Evolutionary conservation across 2,329 filamentous ascomycete species (phyloP), one percentile per base, ranked within the genome.

Genomic region (Colletotrichum tamarilloi): DNA sequence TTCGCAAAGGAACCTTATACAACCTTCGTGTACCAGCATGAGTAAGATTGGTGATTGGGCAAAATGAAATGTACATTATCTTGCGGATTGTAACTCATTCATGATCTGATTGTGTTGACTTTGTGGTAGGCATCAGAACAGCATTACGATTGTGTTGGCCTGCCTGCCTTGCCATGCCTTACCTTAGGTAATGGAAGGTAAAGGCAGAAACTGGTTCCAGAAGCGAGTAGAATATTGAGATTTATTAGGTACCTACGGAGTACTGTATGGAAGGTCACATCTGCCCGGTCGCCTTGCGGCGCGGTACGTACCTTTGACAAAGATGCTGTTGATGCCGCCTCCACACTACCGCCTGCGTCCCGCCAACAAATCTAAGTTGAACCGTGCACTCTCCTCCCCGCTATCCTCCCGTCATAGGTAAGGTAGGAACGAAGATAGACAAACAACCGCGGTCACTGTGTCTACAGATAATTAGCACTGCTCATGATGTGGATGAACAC

Each of bases 321-420:
- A 55, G 65, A 5, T 53, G 42, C 30, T 56, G 52, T 5, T 53
- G 42, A 42, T 56, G 52, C 52, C 16, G 52, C 62, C 24, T 57
- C 35, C 52, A n/a, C 58, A 30, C 68, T 57, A 38, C 38, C 53
- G 70, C 32, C 66, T 38, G 35, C 57, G 58, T 60, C 65, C 57
- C 24, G 24, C 35, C 42, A 24, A 53, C 46, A 30, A 28, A 19
- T 42, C 55, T 62, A 56, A 16, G n/a, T 24, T 73, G 71, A 57
- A 60, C 71, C 71, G 67, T 73, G 71, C 71, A 56, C 60, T 24
- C 28, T 11, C 56, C 12, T 46, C 67, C 71, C 67, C 71, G 60
- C 71, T 66, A 71, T 71, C 53, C 38, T 71, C 46, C 71, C 67
- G 67, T 30, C 66, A 49, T 69, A 49, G 19, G 32, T 5, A 35